phyloP scores from a whole-genome alignment of 2,329 filamentous ascomycete species.

The Orbilia oligospora region DNA sequence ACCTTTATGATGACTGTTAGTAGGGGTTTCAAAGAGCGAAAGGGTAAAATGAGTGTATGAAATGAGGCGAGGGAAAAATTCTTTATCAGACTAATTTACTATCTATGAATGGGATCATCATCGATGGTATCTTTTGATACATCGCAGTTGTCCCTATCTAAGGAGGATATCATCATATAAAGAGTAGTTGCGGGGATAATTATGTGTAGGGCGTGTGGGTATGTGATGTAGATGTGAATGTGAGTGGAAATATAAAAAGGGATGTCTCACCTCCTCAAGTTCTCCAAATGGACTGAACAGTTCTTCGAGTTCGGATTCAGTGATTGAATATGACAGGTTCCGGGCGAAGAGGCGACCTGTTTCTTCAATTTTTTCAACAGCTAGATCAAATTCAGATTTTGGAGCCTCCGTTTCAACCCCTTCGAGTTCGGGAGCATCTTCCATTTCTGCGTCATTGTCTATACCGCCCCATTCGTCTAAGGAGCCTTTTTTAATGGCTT shows the following conservation, averaged over 20 bases:
- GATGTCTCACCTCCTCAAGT: conserved; percentile 84
- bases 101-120: conserved; percentile 74
- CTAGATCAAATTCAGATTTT: conserved; percentile 66
- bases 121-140: conserved; percentile 75
- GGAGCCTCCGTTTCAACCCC: conserved; percentile 64
- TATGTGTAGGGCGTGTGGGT: conserved; percentile 54
- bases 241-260: not conserved
- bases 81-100: conserved; percentile 92
- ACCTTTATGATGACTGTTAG: conserved; percentile 75
- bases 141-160: conserved; percentile 96
- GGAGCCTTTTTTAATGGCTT: conserved; percentile 52
- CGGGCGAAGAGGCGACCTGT: conserved; percentile 88
- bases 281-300: conserved; percentile 81
- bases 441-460: conserved; percentile 59
- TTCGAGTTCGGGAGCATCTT: conserved; percentile 63
- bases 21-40: conserved; percentile 59
- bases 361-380: conserved; percentile 76
- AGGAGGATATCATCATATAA: conserved; percentile 87
- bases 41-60: not conserved
- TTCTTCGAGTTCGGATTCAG: conserved; percentile 80
- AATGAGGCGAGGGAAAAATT: conserved; percentile 10
- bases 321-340: conserved; percentile 86
- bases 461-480: conserved; percentile 56
- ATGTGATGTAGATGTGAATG: not conserved
- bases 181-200: conserved; percentile 61